A percentile compares a stretch with the other conserved stretches of the same genome.
These are phyloP conservation scores for Lithospermum erythrorhizon DNA, from an alignment of 257 asterid genomes.

Conservation along the genomic window DNA sequence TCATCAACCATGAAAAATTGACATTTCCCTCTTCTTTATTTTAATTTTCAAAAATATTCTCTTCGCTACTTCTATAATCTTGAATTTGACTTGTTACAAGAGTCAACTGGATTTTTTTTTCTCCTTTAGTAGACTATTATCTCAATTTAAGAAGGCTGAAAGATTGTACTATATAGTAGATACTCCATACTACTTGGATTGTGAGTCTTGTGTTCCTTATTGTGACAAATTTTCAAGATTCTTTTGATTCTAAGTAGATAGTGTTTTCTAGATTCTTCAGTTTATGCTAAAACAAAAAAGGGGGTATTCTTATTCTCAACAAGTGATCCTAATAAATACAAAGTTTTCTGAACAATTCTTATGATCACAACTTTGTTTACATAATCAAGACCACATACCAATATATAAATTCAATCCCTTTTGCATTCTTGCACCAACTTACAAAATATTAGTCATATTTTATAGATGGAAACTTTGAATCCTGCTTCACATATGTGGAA, in stretches of 20 bases:
- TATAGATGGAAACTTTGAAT: constrained; percentile 39
- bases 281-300: constrained; percentile 18
- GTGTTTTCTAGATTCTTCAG: constrained; percentile 17
- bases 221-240: constrained; percentile 12
- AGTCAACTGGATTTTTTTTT: not conserved
- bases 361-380: constrained; percentile 10
- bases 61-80: not conserved
- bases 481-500: constrained; percentile 24
- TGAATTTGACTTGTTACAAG: not conserved
- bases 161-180: not conserved
- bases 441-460: too few species aligned
- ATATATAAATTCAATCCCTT: not conserved
- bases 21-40: not conserved
- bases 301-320: constrained; percentile 2
- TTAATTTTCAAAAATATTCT: not conserved
- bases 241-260: constrained; percentile 12
- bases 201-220: not conserved
- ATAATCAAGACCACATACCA: too few species aligned
- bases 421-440: not conserved
- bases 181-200: not conserved
- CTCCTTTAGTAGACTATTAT: not conserved
- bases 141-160: not conserved
- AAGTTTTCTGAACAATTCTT: constrained; percentile 18
- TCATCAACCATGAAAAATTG: not conserved
- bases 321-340: constrained; percentile 7